phyloP scores from a whole-genome alignment of 2,329 filamentous ascomycete genomes.

The Phialocephala sp. region DNA sequence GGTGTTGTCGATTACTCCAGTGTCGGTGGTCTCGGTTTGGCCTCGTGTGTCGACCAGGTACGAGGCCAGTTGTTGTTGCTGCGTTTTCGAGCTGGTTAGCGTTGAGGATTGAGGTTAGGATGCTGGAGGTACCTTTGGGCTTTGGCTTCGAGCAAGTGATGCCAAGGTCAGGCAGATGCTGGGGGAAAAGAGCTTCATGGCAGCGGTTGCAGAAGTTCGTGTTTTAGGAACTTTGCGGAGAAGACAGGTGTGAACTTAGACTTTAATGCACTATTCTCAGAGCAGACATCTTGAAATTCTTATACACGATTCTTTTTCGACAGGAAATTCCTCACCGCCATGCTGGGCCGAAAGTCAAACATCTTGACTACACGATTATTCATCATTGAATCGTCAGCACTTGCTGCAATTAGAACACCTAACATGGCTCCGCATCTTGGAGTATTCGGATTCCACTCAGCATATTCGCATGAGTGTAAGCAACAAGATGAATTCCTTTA shows the following conservation, averaged over 20 bases:
- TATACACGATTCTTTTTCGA: background rate
- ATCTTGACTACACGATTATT: background rate
- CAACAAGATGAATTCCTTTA: too few species aligned
- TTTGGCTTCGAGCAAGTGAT: background rate
- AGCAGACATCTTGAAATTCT: background rate
- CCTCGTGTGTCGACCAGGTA: constrained; percentile 12
- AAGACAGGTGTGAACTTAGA: background rate
- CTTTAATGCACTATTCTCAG: background rate
- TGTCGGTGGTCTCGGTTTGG: constrained; percentile 20
- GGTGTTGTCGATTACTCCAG: constrained; percentile 16
- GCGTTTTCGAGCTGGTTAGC: background rate
- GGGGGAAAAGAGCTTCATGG: background rate
- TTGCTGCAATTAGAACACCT: background rate
- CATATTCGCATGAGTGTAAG: background rate
- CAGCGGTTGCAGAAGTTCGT: too few species aligned
- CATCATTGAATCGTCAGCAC: background rate
- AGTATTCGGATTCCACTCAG: too few species aligned
- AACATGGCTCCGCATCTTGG: background rate
- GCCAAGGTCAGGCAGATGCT: background rate
- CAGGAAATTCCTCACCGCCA: background rate
- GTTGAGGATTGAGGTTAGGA: background rate
- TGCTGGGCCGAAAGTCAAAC: background rate
- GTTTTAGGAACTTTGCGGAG: too few species aligned
- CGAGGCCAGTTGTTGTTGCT: constrained; percentile 16
- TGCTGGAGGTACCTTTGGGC: background rate